phyloP scores from a whole-genome alignment of 257 asterid genomes.

The Plectranthus barbatus region DNA sequence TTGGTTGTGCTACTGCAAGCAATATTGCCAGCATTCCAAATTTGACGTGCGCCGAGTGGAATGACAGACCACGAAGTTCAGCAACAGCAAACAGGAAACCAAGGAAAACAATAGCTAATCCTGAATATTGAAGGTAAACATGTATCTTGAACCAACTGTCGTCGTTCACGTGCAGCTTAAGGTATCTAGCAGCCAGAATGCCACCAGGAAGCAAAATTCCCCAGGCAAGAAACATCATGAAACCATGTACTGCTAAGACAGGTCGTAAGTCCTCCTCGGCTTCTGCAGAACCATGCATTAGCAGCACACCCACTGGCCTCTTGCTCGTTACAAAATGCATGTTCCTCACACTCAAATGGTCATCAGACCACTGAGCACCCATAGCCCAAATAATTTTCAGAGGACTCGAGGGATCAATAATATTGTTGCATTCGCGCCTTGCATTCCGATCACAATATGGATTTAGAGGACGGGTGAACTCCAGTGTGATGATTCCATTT shows the following conservation, averaged over 20 bases:
- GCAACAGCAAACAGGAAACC: constrained; percentile 97
- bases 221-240: constrained; percentile 99
- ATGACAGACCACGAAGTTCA: constrained; percentile 72
- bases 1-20: constrained; percentile 67
- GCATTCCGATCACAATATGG: constrained; percentile 48
- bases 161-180: constrained; percentile 80
- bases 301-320: constrained; percentile 78
- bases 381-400: constrained; percentile 89
- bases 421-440: constrained; percentile 77
- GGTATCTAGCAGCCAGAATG: constrained; percentile 76
- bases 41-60: constrained; percentile 68
- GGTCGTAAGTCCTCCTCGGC: constrained; percentile 96
- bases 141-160: constrained; percentile 91
- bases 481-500: constrained; percentile 85
- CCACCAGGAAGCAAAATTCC: constrained; percentile 94
- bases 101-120: constrained; percentile 81
- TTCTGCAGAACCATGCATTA: constrained; percentile 86
- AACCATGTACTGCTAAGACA: constrained; percentile 90
- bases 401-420: constrained; percentile 82
- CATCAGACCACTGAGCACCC: constrained; percentile 93
- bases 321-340: constrained; percentile 91
- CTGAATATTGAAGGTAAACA: constrained; percentile 81
- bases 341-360: constrained; percentile 62
- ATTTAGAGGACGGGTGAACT: constrained; percentile 82
- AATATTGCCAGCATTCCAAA: constrained; percentile 77